A percentile compares a stretch with the other conserved stretches of the same genome.
Evolutionary conservation across 805 yeast species (phyloP).

Genomic region (Saccharomycopsis oosterbeekiorum): DNA sequence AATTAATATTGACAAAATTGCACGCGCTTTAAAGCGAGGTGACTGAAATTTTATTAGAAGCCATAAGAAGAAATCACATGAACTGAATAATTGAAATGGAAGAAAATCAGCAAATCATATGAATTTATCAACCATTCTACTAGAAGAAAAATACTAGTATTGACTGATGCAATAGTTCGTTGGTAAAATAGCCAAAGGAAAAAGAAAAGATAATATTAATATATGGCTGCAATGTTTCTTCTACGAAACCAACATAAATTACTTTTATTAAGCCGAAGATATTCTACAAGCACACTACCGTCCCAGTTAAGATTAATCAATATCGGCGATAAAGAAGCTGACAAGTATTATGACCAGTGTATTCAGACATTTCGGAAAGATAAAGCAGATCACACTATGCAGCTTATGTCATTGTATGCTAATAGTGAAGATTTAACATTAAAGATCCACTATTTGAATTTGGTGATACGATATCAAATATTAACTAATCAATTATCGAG

Average conservation of each 20-base stretch:
- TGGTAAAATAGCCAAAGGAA: background rate
- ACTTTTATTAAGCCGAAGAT: background rate
- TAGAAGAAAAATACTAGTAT: no score
- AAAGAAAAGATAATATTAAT: background rate
- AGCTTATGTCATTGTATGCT: background rate
- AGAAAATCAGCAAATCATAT: background rate
- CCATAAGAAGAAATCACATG: no score
- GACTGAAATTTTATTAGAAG: no score
- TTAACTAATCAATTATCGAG: background rate
- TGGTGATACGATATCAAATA: conserved; percentile 6
- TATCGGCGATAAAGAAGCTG: background rate
- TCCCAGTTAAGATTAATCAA: background rate
- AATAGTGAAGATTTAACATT: background rate
- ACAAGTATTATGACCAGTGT: background rate
- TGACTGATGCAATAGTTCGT: background rate
- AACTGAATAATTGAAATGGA: background rate
- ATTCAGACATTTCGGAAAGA: background rate
- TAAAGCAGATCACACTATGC: conserved; percentile 1
- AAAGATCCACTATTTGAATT: conserved; percentile 6
- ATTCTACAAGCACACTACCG: background rate
- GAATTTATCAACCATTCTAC: background rate
- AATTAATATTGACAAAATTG: background rate
- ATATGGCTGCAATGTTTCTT: background rate
- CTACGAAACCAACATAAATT: background rate
- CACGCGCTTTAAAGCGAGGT: background rate